Evolutionary conservation across 495 filamentous ascomycete species (phyloP).

Genomic region (Neurospora hispaniola): DNA sequence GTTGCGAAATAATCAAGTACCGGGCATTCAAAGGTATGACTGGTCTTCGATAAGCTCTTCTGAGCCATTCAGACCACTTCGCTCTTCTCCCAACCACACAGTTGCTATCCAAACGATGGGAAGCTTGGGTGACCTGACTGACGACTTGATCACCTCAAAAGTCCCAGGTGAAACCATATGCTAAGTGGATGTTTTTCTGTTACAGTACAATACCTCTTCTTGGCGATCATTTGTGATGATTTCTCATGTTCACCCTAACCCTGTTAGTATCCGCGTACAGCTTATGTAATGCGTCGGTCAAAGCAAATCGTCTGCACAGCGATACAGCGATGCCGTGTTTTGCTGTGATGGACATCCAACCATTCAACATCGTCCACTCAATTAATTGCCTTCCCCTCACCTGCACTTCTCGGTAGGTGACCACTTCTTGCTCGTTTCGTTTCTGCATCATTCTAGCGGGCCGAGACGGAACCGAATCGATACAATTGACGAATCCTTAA

Average conservation of each 20-base stretch:
- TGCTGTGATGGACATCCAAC: neutral
- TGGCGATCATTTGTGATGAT: neutral
- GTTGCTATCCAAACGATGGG: neutral
- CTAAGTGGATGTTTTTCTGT: neutral
- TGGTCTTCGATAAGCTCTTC: neutral
- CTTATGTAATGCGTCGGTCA: neutral
- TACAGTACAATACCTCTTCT: neutral
- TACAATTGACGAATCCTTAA: neutral
- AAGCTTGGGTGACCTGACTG: neutral
- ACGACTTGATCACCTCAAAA: neutral
- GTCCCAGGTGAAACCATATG: neutral
- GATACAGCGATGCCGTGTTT: neutral
- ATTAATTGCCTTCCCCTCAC: slow-evolving; percentile 1
- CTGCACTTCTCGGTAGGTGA: neutral
- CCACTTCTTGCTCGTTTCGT: slow-evolving; percentile 11
- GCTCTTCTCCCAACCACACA: neutral
- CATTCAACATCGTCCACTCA: neutral
- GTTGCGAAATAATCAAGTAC: neutral
- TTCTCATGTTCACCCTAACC: neutral
- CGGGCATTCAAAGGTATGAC: neutral
- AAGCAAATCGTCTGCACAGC: no score
- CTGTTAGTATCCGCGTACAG: neutral
- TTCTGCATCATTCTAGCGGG: neutral
- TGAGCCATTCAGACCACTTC: neutral
- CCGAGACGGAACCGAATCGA: neutral